These are phyloP conservation scores for Thalassiosira delicatula DNA, from an alignment of 352 stramenopile genomes.

Conservation along the genomic window DNA sequence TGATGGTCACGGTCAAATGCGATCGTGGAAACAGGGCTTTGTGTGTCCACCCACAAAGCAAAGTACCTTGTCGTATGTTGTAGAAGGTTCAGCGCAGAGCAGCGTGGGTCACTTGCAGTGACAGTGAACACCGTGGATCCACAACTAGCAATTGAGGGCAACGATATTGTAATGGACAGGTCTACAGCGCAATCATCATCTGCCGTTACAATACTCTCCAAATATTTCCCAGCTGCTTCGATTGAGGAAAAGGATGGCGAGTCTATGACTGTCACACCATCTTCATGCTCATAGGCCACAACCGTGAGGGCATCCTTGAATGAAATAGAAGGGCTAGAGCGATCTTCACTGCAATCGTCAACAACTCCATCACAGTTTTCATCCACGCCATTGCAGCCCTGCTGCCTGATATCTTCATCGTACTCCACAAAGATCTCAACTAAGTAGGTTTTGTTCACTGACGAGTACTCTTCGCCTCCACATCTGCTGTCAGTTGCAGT, in stretches of 20 bases:
- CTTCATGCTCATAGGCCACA: not conserved
- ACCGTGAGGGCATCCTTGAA: not conserved
- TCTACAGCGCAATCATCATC: slow-evolving; percentile 12
- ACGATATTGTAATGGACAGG: not conserved
- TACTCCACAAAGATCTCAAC: not conserved
- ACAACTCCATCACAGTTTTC: slow-evolving; percentile 17
- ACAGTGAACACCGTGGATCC: not conserved
- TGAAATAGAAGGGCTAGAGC: not conserved
- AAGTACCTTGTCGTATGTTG: not conserved
- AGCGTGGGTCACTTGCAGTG: not conserved
- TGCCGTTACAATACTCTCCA: not conserved
- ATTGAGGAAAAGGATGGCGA: not conserved
- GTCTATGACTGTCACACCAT: not conserved
- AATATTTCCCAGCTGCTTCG: not conserved
- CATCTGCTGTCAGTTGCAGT: not conserved
- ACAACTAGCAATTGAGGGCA: not conserved
- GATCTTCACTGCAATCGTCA: slow-evolving; percentile 11
- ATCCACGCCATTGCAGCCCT: slow-evolving; percentile 11
- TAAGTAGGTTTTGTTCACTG: not conserved
- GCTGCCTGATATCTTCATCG: not conserved
- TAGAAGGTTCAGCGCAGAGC: not conserved
- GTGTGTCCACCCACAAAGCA: not conserved
- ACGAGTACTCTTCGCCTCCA: not conserved
- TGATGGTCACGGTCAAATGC: too few relatives aligned
- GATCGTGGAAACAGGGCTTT: not conserved